Evolutionary conservation across 2,329 filamentous ascomycete species (phyloP).

Genomic region (Aspergillus neotritici): DNA sequence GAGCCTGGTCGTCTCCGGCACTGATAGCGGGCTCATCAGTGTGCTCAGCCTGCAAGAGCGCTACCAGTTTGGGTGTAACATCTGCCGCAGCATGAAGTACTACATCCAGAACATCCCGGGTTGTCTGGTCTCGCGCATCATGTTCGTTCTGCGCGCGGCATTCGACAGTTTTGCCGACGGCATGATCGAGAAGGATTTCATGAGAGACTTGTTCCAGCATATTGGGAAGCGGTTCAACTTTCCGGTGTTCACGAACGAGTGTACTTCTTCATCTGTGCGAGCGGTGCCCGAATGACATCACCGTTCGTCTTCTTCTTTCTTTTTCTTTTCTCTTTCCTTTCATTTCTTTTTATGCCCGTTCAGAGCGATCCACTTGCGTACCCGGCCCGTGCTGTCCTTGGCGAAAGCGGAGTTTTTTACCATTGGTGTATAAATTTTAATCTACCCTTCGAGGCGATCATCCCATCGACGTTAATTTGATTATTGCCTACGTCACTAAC

Average conservation of each 20-base stretch:
- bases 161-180: slow-evolving; percentile 24
- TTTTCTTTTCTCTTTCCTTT: neutral
- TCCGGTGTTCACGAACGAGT: slow-evolving; percentile 19
- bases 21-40: slow-evolving; percentile 17
- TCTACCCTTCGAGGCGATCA: too few relatives aligned
- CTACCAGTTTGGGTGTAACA: slow-evolving; percentile 25
- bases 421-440: too few relatives aligned
- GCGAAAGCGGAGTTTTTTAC: too few relatives aligned
- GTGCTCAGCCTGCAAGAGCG: slow-evolving; percentile 20
- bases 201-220: slow-evolving; percentile 20
- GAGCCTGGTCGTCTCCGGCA: slow-evolving; percentile 18
- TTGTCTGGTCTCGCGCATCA: slow-evolving; percentile 23
- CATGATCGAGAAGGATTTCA: slow-evolving; percentile 22
- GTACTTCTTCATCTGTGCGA: slow-evolving; percentile 14
- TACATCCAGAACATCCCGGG: slow-evolving; percentile 23
- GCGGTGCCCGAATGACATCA: neutral
- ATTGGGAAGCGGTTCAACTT: slow-evolving; percentile 19
- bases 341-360: too few relatives aligned
- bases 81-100: slow-evolving; percentile 27
- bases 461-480: too few relatives aligned
- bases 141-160: slow-evolving; percentile 24
- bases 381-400: too few relatives aligned
- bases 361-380: too few relatives aligned
- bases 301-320: neutral
- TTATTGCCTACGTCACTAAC: too few relatives aligned